Base-by-base conservation (phyloP, 108 stramenopile genomes). In the Cyclotella sp. region DNA sequence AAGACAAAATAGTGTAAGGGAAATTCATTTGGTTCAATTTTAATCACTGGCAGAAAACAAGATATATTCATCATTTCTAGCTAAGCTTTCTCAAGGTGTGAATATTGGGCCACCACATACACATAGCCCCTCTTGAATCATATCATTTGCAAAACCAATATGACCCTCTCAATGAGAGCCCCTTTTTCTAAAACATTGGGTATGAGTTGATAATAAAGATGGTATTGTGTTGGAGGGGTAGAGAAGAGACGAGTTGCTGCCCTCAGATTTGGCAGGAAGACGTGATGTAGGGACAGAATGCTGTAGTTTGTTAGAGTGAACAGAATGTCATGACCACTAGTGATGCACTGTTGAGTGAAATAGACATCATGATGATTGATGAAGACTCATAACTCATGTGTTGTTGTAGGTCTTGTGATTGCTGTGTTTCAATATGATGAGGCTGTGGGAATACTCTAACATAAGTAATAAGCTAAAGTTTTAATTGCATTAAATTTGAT, bases 181-280 rank as follows among this genome's bases (percentile, higher is more conserved):
- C 21, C 94, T 79, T 91, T 95, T 62, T 95, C 94, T 58, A 95
- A 77, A 9, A 95, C 91, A 68, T 95, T 91, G 8, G 91, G 91
- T 47, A 91, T 75, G 84, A 93, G 93, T 15, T 91, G 90, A 54
- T 95, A 95, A 34, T 54, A 53, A 10, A 93, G 58, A 18, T 90
- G 66, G 49, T 69, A 86, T 15, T 73, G 72, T 27, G 79, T 81
- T 9, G 84, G 69, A 21, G 80, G 68, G 2, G 80, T 14, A 3
- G 76, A 68, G 41, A 73, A 78, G 44, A 76, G 75, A 40, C 72
- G 61, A n/a, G 75, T 67, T 2, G 64, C 54, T 21, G 58, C 34
- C 11, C 29, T 19, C 3, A 51, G 41, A 19, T 21, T 34, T 26
- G 53, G 21, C 27, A 45, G 57, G 39, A 6, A 0, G 51, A 60